These are phyloP conservation scores for Cyberlindnera xylosilytica DNA, from an alignment of 805 yeast species.

Conservation along the genomic window DNA sequence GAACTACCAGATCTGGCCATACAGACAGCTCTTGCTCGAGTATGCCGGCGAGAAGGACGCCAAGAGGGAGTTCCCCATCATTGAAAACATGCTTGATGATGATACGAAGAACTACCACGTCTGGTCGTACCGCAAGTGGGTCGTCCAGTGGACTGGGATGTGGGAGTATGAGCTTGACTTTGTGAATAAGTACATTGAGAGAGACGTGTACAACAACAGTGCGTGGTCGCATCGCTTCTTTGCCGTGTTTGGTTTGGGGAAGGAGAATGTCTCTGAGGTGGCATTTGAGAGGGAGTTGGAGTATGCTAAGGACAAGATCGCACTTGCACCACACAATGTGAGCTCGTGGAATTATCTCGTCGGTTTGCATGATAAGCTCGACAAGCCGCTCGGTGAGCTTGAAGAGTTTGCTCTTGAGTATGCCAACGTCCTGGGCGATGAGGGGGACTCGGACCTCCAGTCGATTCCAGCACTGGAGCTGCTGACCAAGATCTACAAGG, in stretches of 20 bases:
- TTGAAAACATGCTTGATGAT: conserved; percentile 64
- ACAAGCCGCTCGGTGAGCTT: conserved; percentile 34
- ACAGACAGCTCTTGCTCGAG: conserved; percentile 65
- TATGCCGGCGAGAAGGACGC: conserved; percentile 33
- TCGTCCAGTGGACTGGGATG: conserved; percentile 53
- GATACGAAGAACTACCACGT: conserved; percentile 94
- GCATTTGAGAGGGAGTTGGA: conserved; percentile 46
- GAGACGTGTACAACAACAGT: conserved; percentile 83
- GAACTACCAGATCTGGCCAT: conserved; percentile 97
- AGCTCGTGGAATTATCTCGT: conserved; percentile 81
- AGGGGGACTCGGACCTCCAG: conserved; percentile 21
- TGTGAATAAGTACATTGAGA: conserved; percentile 42
- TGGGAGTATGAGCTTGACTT: conserved; percentile 51
- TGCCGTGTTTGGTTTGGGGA: conserved; percentile 33
- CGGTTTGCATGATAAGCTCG: conserved; percentile 46
- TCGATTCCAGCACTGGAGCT: conserved; percentile 66
- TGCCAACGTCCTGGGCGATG: conserved; percentile 30
- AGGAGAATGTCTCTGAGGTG: conserved; percentile 12
- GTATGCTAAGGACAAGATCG: conserved; percentile 48
- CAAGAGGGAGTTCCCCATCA: conserved; percentile 61
- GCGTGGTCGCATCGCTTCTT: conserved; percentile 91
- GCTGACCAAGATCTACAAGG: conserved; percentile 46
- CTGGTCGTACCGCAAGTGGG: conserved; percentile 92
- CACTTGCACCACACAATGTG: conserved; percentile 71
- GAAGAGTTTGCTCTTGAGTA: conserved; percentile 44